Evolutionary conservation across 805 yeast genomes (phyloP), one percentile per base, ranked within the genome.

Genomic region (Wickerhamomyces bisporus): DNA sequence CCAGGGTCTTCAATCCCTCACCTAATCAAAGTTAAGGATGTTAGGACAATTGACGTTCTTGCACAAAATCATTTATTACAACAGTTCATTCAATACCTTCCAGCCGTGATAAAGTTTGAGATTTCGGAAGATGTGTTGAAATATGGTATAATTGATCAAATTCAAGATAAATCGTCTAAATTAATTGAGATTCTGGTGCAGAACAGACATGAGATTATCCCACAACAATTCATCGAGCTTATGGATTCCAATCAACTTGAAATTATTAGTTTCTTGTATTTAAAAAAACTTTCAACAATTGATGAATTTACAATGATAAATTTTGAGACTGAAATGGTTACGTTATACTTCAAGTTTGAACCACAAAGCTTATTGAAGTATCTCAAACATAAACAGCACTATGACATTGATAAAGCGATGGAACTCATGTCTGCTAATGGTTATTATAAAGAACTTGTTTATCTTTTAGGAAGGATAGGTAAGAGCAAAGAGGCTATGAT

Each of bases 401-500:
- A 82, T 55, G 74, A 84, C 43, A 74, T 88, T 30, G 83, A 78
- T 30, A 48, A 56, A 24, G 95, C 96, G 0, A 75, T 89, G n/a
- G 58, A 62, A 12, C 57, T 81, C 1, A 86, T 95, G 50, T 78
- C 79, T 42, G 41, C 55, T 10, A 63, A 69, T 17, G 68, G 69
- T 1, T 69, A 73, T 29, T 70, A 69, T 29, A 77, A 81, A 29
- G 98, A 91, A 52, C 66, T 88, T 29, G 95, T 93, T 0, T 88
- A 77, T 52, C 60, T 93, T 23, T 70, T 86, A 43, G 94, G 95
- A 5, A 77, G 78, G 49, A 79, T 85, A 19, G 98, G 98, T 1
- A 84, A 85, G 47, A 77, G 80, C 40, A 72, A 71, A 43, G 73
- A 77, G 43, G 98, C 98, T 0, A 62, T 91, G 49, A 72, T 68